A percentile compares a stretch with the other conserved stretches of the same genome.
Evolutionary conservation across 2,329 filamentous ascomycete genomes (phyloP).

Genomic region (Emericellopsis cladophorae): DNA sequence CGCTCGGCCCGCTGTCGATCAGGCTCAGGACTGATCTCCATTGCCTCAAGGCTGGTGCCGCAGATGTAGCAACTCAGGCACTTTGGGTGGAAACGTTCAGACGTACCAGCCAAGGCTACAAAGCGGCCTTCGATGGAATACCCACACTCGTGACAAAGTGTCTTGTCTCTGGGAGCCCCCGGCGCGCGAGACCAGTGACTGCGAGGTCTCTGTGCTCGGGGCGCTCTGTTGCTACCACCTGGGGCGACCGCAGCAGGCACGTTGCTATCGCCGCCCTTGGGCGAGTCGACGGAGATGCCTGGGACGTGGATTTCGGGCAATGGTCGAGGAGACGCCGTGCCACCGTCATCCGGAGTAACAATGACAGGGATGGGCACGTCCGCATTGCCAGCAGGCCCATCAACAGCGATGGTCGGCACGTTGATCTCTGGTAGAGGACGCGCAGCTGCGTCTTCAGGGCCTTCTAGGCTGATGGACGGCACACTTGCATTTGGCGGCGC

Average conservation of each 20-base stretch:
- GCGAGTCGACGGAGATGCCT: conserved; percentile 29
- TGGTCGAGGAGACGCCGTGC: conserved; percentile 11
- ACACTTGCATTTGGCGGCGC: conserved; percentile 14
- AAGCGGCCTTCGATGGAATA: conserved; percentile 83
- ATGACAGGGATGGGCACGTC: conserved; percentile 28
- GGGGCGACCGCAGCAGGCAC: conserved; percentile 34
- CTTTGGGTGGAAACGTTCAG: conserved; percentile 75
- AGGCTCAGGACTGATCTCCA: conserved; percentile 93
- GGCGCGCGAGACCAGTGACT: conserved; percentile 49
- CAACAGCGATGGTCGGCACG: conserved; percentile 37
- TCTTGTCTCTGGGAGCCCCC: conserved; percentile 38
- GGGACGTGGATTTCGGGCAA: conserved; percentile 38
- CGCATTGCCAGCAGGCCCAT: conserved; percentile 23
- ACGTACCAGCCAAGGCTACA: conserved; percentile 63
- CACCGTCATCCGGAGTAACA: conserved; percentile 29
- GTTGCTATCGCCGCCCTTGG: conserved; percentile 17
- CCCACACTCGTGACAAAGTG: conserved; percentile 73
- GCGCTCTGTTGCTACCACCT: conserved; percentile 17
- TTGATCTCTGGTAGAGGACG: conserved; percentile 21
- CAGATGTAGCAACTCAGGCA: conserved; percentile 89
- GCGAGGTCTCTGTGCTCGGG: conserved; percentile 25
- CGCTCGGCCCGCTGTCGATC: conserved; percentile 57
- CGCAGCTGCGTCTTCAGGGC: conserved; percentile 9
- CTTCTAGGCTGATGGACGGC: conserved; percentile 23
- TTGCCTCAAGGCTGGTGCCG: conserved; percentile 77